Conservation (phyloP, 371 early-diverging fungal genomes). For the Lichtheimia ornata region DNA sequence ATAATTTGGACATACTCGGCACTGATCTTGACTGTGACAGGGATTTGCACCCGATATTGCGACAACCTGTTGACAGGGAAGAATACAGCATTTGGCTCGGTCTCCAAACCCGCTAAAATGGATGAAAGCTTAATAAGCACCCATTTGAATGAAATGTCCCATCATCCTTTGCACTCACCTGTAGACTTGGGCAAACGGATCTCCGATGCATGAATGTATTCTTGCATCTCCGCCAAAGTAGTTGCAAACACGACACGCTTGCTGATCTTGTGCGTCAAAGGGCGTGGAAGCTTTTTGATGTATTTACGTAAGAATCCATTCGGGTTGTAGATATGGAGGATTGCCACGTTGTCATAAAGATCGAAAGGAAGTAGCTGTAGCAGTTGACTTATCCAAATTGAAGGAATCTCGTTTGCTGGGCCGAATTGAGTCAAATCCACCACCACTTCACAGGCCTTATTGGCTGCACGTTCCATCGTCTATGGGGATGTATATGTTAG, state of each 20-base stretch:
- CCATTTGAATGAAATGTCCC: background rate
- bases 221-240: slow-evolving; percentile 68
- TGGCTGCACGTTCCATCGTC: slow-evolving; percentile 56
- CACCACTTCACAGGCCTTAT: slow-evolving; percentile 73
- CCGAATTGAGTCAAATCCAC: slow-evolving; percentile 83
- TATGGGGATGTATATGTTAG: slow-evolving; percentile 13
- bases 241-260: slow-evolving; percentile 67
- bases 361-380: slow-evolving; percentile 72
- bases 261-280: slow-evolving; percentile 58
- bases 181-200: slow-evolving; percentile 77
- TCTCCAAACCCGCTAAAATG: slow-evolving; percentile 61
- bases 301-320: slow-evolving; percentile 76
- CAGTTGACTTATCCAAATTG: slow-evolving; percentile 72
- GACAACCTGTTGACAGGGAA: slow-evolving; percentile 65
- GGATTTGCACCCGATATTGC: slow-evolving; percentile 62
- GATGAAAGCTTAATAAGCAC: too few relatives aligned
- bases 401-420: slow-evolving; percentile 76
- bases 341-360: slow-evolving; percentile 46
- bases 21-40: slow-evolving; percentile 81
- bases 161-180: slow-evolving; percentile 30
- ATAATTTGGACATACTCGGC: slow-evolving; percentile 81
- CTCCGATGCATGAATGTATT: slow-evolving; percentile 68
- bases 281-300: slow-evolving; percentile 57
- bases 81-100: slow-evolving; percentile 63
- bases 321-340: slow-evolving; percentile 74